Conservation (phyloP, 345 rosid species). For the Gossypium arboreum region DNA sequence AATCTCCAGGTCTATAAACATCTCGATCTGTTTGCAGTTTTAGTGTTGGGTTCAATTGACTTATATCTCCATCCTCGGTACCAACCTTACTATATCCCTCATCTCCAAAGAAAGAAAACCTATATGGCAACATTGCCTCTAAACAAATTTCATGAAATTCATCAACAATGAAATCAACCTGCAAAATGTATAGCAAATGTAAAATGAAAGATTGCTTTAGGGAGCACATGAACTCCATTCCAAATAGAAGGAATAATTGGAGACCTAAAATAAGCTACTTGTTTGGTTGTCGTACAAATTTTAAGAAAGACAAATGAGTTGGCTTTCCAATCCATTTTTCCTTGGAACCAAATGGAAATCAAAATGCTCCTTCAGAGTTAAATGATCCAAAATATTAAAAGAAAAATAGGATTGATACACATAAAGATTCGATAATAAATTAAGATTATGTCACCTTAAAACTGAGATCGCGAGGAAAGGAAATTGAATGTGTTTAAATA, state of each 20-base stretch:
- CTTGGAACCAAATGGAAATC: background rate
- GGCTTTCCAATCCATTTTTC: background rate
- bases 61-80: slow-evolving; percentile 22
- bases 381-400: background rate
- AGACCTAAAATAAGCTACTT: background rate
- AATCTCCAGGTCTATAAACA: slow-evolving; percentile 87
- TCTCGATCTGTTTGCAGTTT: slow-evolving; percentile 63
- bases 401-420: background rate
- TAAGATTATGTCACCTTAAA: background rate
- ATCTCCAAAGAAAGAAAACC: slow-evolving; percentile 46
- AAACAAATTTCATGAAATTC: slow-evolving; percentile 1
- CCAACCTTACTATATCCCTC: slow-evolving; percentile 30
- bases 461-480: background rate
- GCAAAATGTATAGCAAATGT: background rate
- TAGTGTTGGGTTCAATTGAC: slow-evolving; percentile 40
- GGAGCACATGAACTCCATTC: background rate
- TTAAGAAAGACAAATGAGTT: no score
- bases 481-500: background rate
- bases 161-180: background rate
- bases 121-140: slow-evolving; percentile 16
- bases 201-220: background rate
- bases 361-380: background rate
- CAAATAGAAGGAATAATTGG: background rate
- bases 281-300: background rate
- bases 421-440: background rate